Evolutionary conservation across 805 yeast genomes (phyloP).

Genomic region (Wickerhamiella kurtzmanii): DNA sequence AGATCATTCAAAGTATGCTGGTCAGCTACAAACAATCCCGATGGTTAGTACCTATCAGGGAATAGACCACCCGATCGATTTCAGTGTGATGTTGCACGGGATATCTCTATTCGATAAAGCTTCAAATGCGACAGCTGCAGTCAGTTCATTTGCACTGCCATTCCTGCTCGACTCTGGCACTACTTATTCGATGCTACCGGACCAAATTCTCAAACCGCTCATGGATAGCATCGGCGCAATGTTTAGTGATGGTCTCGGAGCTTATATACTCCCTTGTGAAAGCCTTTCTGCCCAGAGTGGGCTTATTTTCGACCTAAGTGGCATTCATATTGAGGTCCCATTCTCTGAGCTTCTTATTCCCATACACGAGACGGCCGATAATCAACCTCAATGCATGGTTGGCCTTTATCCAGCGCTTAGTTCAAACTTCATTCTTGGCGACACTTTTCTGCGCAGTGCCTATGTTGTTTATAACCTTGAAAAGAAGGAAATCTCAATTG

Average conservation of each 20-base stretch:
- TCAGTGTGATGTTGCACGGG: conserved; percentile 18
- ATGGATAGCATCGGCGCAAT: conserved; percentile 10
- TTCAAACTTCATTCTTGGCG: conserved; percentile 35
- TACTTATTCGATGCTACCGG: conserved; percentile 35
- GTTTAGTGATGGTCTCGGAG: conserved; percentile 1
- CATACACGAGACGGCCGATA: not conserved
- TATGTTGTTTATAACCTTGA: conserved; percentile 51
- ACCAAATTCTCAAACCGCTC: conserved; percentile 8
- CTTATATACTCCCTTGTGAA: conserved; percentile 7
- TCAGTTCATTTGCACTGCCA: conserved; percentile 10
- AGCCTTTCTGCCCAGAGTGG: conserved; percentile 4
- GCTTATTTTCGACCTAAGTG: conserved; percentile 14
- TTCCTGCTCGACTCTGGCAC: conserved; percentile 41
- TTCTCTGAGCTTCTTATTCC: conserved; percentile 14
- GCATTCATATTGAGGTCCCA: conserved; percentile 10
- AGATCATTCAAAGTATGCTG: conserved; percentile 29
- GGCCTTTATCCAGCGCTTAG: conserved; percentile 2
- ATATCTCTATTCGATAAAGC: conserved; percentile 6
- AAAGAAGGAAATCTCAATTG: conserved; percentile 41
- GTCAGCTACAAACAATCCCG: conserved; percentile 26
- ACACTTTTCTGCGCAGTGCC: conserved; percentile 40
- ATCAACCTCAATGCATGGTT: conserved; percentile 1
- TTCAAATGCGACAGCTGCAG: not conserved
- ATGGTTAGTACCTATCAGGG: conserved; percentile 22
- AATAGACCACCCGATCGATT: conserved; percentile 14